Conservation (phyloP, 139 green algal species). For the Chlamydomonas applanata region DNA sequence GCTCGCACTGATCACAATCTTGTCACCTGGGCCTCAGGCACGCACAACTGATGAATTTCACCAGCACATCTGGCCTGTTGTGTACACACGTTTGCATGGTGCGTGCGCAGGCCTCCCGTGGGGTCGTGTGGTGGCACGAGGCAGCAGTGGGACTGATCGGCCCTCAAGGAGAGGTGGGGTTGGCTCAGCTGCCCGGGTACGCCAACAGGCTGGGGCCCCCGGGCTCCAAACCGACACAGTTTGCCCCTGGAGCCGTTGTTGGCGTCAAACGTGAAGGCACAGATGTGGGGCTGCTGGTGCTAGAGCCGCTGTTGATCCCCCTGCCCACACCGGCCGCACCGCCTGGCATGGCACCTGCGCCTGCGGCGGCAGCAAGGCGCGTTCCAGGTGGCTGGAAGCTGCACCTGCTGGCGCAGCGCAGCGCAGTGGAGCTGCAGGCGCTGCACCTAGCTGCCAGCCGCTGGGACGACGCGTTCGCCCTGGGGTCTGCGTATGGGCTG, state of each 20-base stretch:
- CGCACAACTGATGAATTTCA: too few species aligned
- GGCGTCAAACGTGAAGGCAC: background rate
- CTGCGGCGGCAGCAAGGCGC: background rate
- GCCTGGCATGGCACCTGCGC: background rate
- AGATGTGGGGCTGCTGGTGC: slow-evolving; percentile 1
- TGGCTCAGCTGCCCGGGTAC: background rate
- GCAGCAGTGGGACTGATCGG: background rate
- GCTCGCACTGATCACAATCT: too few species aligned
- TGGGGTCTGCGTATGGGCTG: background rate
- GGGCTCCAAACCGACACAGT: background rate
- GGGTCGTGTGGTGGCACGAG: slow-evolving; percentile 4
- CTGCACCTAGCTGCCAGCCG: background rate
- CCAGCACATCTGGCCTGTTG: too few species aligned
- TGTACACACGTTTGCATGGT: too few species aligned
- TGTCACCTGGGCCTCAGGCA: too few species aligned
- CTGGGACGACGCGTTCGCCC: background rate
- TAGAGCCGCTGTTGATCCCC: background rate
- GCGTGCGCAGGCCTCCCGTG: background rate
- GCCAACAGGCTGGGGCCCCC: slow-evolving; percentile 1
- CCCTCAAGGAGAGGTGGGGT: background rate
- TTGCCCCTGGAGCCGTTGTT: background rate
- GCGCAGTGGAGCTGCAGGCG: background rate
- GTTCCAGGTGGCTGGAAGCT: background rate
- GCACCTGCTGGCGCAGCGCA: background rate
- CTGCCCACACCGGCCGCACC: background rate